These are phyloP conservation scores for Platanus orientalis DNA, from an alignment of 164 flowering plant species.

Conservation along the genomic window DNA sequence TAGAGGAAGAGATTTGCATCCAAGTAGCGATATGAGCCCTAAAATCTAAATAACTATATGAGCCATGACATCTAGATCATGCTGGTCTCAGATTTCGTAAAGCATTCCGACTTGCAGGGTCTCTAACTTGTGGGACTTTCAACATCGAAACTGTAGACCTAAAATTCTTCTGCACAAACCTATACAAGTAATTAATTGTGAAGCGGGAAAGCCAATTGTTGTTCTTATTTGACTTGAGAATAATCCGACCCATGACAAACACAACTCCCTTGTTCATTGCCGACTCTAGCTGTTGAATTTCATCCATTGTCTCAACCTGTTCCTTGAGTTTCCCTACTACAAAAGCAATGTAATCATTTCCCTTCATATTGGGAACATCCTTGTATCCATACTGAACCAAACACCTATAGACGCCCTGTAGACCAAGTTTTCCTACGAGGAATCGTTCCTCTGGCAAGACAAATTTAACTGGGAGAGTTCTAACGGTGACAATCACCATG, in stretches of 20 bases:
- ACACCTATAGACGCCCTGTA: slow-evolving; percentile 20
- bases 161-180: slow-evolving; percentile 18
- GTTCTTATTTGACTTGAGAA: slow-evolving; percentile 11
- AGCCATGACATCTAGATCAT: no score
- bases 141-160: slow-evolving; percentile 14
- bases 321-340: slow-evolving; percentile 14
- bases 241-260: slow-evolving; percentile 11
- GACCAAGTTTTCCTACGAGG: no score
- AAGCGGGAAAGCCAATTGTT: slow-evolving; percentile 4
- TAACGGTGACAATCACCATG: no score
- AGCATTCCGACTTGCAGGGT: slow-evolving; percentile 19
- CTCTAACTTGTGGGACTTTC: slow-evolving; percentile 5
- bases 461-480: no score
- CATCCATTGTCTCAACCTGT: background rate
- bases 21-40: no score
- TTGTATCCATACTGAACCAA: slow-evolving; percentile 27
- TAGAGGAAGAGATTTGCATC: no score
- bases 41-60: no score
- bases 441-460: no score
- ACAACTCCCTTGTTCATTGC: slow-evolving; percentile 4
- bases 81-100: slow-evolving; percentile 9
- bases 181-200: slow-evolving; percentile 9
- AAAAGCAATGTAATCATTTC: slow-evolving; percentile 11
- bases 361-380: slow-evolving; percentile 18
- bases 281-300: slow-evolving; percentile 5